Evolutionary conservation across 805 yeast species (phyloP).

Genomic region (Brettanomyces sp.): DNA sequence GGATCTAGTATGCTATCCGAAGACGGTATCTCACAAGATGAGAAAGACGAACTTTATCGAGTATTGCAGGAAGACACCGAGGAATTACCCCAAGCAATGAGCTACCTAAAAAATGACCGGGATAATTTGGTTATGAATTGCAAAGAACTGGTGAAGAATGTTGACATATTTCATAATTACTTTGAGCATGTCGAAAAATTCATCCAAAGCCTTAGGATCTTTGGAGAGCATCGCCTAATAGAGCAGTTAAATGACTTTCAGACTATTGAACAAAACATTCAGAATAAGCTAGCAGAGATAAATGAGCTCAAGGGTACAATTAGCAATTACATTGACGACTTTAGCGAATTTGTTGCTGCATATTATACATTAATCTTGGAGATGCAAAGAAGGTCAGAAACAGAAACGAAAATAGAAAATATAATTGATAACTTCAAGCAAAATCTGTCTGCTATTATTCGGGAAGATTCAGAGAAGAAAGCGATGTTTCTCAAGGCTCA

Average conservation of each 20-base stretch:
- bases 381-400: constrained; percentile 36
- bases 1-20: constrained; percentile 26
- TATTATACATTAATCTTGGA: constrained; percentile 46
- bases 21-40: constrained; percentile 13
- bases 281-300: constrained; percentile 6
- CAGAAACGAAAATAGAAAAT: constrained; percentile 30
- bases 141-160: constrained; percentile 16
- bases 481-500: constrained; percentile 34
- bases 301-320: constrained; percentile 10
- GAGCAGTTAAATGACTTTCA: constrained; percentile 12
- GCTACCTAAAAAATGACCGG: constrained; percentile 32
- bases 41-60: constrained; percentile 30
- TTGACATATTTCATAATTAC: constrained; percentile 13
- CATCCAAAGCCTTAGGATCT: constrained; percentile 18
- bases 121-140: constrained; percentile 21
- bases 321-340: constrained; percentile 31
- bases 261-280: constrained; percentile 7
- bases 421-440: constrained; percentile 33
- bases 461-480: constrained; percentile 36
- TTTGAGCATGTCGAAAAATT: constrained; percentile 11
- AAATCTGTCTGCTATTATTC: constrained; percentile 29
- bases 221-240: constrained; percentile 20
- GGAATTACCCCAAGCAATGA: constrained; percentile 50
- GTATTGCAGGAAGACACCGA: constrained; percentile 43
- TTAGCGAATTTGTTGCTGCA: constrained; percentile 38